Evolutionary conservation across 345 rosid genomes (phyloP), one percentile per base, ranked within the genome.

Genomic region (Rhodamnia argentea): DNA sequence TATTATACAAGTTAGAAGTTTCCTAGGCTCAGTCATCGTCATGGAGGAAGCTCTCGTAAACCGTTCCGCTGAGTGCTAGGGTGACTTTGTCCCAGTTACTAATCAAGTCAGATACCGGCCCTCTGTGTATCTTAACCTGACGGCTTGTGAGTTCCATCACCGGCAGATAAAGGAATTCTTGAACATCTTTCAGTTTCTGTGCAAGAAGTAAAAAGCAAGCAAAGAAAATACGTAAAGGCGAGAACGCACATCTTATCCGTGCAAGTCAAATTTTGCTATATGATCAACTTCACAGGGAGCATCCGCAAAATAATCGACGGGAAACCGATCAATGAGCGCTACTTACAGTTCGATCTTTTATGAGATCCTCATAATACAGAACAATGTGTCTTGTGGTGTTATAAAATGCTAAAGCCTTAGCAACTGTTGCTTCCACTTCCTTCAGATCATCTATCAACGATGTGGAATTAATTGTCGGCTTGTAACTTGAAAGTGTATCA

Each of bases 41-140:
- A 18, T 59, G 86, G 64, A 95, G 94, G 89, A 89, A 95, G 81
- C 88, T 90, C 91, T 91, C 93, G 32, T 92, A 96, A 50, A 64
- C 89, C 5, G 98, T 95, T 88, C 99, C 98, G 29, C 90, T 91
- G 87, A 96, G 88, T 5, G 95, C 91, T 87, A 85, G 90, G 89
- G 90, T 90, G 58, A 97, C 91, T 82, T 97, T 98, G 87, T 94
- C 96, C 98, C 98, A 97, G 84, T 97, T 97, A 90, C 89, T 87
- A 57, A 97, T 87, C 58, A 91, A 96, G 59, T 91, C 95, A 2
- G 97, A 92, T 57, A 97, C 87, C 9, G 92, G 89, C 81, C 99
- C 99, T 86, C 90, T 92, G 88, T 97, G 99, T 90, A 97, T 97
- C 56, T 97, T 97, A 76, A 97, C 96, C 83, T 97, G 99, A 42